Percentiles rank a stretch among this genome's conserved stretches.
Conservation (phyloP, 208 protist species). For the Strigomonas culicis region DNA sequence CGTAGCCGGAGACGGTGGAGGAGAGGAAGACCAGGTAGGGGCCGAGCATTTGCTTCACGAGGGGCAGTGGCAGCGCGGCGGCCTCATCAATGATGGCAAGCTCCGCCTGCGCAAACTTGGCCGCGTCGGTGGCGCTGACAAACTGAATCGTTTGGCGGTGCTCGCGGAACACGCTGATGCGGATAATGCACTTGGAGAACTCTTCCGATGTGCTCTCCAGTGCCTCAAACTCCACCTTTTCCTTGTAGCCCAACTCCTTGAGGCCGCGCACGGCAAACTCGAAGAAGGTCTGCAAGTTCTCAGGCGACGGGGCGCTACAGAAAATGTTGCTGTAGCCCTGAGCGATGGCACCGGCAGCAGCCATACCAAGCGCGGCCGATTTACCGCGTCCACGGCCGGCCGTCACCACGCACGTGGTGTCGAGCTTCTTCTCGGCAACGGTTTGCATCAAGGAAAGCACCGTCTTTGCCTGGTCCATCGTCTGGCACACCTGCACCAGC, state of each 20-base stretch:
- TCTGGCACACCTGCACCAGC: slow-evolving; percentile 91
- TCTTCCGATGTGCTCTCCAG: slow-evolving; percentile 92
- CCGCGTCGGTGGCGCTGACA: slow-evolving; percentile 89
- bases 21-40: slow-evolving; percentile 98
- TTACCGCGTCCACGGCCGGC: slow-evolving; percentile 98
- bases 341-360: slow-evolving; percentile 94
- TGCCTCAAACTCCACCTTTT: slow-evolving; percentile 98
- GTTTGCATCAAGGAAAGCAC: slow-evolving; percentile 97
- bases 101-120: slow-evolving; percentile 95
- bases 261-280: slow-evolving; percentile 98
- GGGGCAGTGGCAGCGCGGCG: slow-evolving; percentile 98
- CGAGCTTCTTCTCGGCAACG: slow-evolving; percentile 95
- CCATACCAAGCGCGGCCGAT: slow-evolving; percentile 92
- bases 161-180: slow-evolving; percentile 96
- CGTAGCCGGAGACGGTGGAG: slow-evolving; percentile 99
- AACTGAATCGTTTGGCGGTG: slow-evolving; percentile 99
- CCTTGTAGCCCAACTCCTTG: slow-evolving; percentile 94
- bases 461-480: slow-evolving; percentile 97
- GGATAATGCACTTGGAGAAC: slow-evolving; percentile 96
- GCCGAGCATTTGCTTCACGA: slow-evolving; percentile 96
- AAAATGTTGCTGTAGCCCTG: slow-evolving; percentile 99
- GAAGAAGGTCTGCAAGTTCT: slow-evolving; percentile 99
- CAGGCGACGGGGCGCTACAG: slow-evolving; percentile 97
- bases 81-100: slow-evolving; percentile 99
- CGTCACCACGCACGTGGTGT: slow-evolving; percentile 96